Base-by-base conservation (phyloP, 2,329 filamentous ascomycete species). In the Fusarium sacchari region DNA sequence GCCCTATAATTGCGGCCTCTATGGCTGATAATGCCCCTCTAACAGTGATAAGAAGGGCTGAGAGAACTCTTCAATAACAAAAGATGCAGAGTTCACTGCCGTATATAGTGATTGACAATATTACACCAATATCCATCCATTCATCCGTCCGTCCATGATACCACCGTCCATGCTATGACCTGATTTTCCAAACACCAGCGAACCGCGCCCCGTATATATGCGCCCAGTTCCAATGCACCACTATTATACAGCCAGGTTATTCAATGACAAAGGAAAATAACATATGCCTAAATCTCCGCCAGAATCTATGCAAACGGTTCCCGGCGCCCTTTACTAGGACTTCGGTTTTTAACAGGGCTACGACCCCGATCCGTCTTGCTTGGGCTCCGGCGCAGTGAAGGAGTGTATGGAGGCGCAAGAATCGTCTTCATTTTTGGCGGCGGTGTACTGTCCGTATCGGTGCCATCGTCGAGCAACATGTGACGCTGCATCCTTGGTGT, bases 371-470 rank as follows among this genome's bases (percentile, higher is more conserved):
- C 86, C 1, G 80, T 82, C 75, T 89, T 90, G 69, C 81, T 85
- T 0, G 86, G 87, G 73, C 83, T 88, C 58, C 85, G 82, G 59
- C 85, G 82, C 13, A 80, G 77, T 13, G 84, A 85, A 8, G 88
- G 87, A 6, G 86, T 87, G 65, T 82, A 83, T 10, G 84, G 83
- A 7, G 85, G 81, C n/a, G 82, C 79, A 60, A 85, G 81, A 24
- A 88, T 78, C 2, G 81, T 73, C 64, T 81, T 84, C 60, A 83
- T 79, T 42, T 80, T 81, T 8, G 82, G 82, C 10, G 82, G 82
- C 0, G 87, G 86, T 13, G 87, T 87, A 32, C 73, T 85, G 61
- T 90, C 88, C 7, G 86, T 88, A 44, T 89, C 88, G 1, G 84
- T 86, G 3, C 80, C 84, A 14, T 88, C 86, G 56, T 84, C 83